Evolutionary conservation across 106 monocot genomes (phyloP), one percentile per base, ranked within the genome.

Genomic region (Acorus calamus): DNA sequence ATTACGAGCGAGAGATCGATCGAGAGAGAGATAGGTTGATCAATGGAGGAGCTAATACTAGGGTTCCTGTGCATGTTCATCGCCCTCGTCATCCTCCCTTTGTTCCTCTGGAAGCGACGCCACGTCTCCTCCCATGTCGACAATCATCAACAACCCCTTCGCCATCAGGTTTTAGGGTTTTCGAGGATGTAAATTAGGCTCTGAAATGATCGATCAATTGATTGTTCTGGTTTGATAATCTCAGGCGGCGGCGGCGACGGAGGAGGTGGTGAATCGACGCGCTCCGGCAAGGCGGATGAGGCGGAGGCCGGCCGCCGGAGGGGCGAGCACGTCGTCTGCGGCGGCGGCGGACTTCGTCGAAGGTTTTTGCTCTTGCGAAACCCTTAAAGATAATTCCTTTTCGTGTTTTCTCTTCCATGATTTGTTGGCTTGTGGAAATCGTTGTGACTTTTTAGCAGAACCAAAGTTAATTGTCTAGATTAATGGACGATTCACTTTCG

Each of bases 261-360:
- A 57, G 48, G 90, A 80, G 65, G 59, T 75, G 73, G 90, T 86
- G 44, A 75, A 86, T 9, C 86, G 55, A 11, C 77, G 59, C 13
- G 59, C 62, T n/a, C 76, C 68, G 43, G 64, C 58, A 56, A 71
- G 86, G 47, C 82, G 86, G 53, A 90, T 90, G 90, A 80, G 86
- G 3, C 60, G 90, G 65, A 78, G 90, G 56, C 68, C 86, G 44
- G 62, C 80, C 60, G 75, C 71, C 57, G 71, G 75, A 4, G 47
- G 67, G 11, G 52, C 11, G 3, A 4, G 53, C 56, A 77, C 74
- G 71, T 79, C 91, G 60, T 83, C 86, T 42, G 61, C 66, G 72
- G 72, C 76, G n/a, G 64, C 89, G 42, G 75, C 74, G 28, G 28
- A 28, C 50, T 76, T 65, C 46, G 42, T 41, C 2, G 78, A 85